Evolutionary conservation across 148 eudicot genomes (phyloP).

Genomic region (Silene conica): DNA sequence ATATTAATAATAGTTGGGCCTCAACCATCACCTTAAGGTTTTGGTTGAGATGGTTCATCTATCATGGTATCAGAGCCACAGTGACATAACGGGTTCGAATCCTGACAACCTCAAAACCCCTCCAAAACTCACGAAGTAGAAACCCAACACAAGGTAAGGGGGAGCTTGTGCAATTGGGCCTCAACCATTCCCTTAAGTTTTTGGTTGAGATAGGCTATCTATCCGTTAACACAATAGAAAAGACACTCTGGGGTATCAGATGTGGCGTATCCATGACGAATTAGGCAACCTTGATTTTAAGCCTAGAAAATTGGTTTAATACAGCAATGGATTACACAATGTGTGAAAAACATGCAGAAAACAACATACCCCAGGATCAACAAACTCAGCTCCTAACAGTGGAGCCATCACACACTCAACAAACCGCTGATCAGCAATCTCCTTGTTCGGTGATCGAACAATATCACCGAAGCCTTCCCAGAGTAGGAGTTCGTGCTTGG

Average conservation of each 20-base stretch:
- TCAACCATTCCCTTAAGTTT: too few species aligned
- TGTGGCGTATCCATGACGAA: background rate
- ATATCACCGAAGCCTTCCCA: conserved; percentile 62
- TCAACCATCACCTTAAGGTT: too few species aligned
- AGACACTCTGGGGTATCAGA: background rate
- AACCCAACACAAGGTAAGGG: too few species aligned
- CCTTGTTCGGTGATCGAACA: conserved; percentile 52
- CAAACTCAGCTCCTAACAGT: conserved; percentile 68
- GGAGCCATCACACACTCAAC: conserved; percentile 74
- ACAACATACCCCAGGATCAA: conserved; percentile 89
- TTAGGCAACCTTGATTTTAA: background rate
- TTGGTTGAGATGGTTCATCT: too few species aligned
- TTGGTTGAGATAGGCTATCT: too few species aligned
- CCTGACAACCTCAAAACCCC: too few species aligned
- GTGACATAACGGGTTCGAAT: too few species aligned
- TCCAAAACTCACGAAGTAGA: too few species aligned
- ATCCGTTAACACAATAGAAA: background rate
- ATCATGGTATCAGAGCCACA: too few species aligned
- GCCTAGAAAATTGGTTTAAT: background rate
- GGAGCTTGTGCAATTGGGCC: too few species aligned
- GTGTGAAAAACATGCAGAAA: background rate
- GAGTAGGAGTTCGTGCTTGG: conserved; percentile 54
- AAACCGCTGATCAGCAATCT: conserved; percentile 62
- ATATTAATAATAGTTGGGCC: too few species aligned
- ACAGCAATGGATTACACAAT: background rate